Evolutionary conservation across 2,329 filamentous ascomycete species (phyloP).

Genomic region (Pseudogymnoascus sp.): DNA sequence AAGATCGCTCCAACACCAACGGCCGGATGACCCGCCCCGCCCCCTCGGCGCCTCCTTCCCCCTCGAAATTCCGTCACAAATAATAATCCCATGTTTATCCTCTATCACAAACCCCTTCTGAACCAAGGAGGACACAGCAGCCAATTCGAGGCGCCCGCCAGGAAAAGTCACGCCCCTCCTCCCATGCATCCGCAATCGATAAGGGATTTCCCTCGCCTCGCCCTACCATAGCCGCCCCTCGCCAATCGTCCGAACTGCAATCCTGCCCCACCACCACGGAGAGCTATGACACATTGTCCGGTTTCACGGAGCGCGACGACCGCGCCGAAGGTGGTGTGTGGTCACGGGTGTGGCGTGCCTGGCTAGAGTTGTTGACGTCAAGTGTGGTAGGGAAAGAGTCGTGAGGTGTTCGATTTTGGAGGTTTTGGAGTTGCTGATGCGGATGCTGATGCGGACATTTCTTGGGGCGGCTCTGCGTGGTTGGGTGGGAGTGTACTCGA

Average conservation of each 20-base stretch:
- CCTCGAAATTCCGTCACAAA: not conserved
- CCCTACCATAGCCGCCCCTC: not conserved
- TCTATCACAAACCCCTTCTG: not conserved
- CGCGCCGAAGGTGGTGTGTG: not conserved
- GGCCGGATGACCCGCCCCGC: not conserved
- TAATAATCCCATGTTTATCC: not conserved
- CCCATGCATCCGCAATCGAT: not conserved
- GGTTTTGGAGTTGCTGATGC: not conserved
- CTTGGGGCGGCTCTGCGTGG: not conserved
- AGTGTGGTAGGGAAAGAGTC: not conserved
- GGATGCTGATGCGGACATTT: not conserved
- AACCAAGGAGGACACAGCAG: not conserved
- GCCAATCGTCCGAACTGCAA: not conserved
- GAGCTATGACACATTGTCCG: not conserved
- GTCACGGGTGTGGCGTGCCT: not conserved
- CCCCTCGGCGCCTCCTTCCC: not conserved
- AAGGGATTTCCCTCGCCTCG: constrained; percentile 1
- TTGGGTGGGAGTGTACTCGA: not conserved
- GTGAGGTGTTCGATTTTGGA: not conserved
- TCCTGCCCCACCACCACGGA: not conserved
- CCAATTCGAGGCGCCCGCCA: not conserved
- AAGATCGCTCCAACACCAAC: not conserved
- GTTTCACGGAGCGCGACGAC: constrained; percentile 1
- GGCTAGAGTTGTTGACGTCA: not conserved
- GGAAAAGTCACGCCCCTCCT: not conserved